Evolutionary conservation across 2,329 filamentous ascomycete species (phyloP).

Genomic region (Aureobasidium sp.): DNA sequence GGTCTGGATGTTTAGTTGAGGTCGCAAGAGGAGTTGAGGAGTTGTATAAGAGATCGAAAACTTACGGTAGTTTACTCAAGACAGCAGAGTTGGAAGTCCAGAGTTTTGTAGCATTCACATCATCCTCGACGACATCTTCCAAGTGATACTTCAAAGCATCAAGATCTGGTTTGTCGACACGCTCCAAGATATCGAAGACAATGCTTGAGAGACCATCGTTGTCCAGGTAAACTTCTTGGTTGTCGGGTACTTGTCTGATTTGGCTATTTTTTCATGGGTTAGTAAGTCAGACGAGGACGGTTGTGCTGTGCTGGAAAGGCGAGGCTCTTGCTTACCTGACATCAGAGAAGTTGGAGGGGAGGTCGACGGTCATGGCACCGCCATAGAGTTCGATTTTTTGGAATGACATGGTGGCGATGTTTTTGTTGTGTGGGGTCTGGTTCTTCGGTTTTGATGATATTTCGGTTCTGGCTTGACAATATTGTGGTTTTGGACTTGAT

Average conservation of each 20-base stretch:
- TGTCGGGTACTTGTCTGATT: conserved; percentile 68
- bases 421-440: not conserved
- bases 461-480: too few relatives aligned
- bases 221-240: conserved; percentile 90
- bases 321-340: conserved; percentile 50
- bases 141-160: conserved; percentile 50
- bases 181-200: conserved; percentile 85
- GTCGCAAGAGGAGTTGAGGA: too few relatives aligned
- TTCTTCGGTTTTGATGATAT: not conserved
- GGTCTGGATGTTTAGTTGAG: not conserved
- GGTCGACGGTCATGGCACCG: conserved; percentile 60
- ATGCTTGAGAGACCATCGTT: conserved; percentile 74
- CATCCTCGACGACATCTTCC: conserved; percentile 34
- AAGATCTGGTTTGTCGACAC: conserved; percentile 62
- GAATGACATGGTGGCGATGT: conserved; percentile 38
- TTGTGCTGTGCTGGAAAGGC: not conserved
- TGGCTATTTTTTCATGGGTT: conserved; percentile 38
- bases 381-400: conserved; percentile 58
- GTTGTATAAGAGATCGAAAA: not conserved
- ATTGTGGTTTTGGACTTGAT: too few relatives aligned
- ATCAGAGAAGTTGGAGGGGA: conserved; percentile 61
- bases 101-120: conserved; percentile 26
- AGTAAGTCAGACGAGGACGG: not conserved
- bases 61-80: conserved; percentile 31
- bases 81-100: conserved; percentile 24